Conservation (phyloP, 345 rosid genomes). For the thale cress (Arabidopsis thaliana) region DNA sequence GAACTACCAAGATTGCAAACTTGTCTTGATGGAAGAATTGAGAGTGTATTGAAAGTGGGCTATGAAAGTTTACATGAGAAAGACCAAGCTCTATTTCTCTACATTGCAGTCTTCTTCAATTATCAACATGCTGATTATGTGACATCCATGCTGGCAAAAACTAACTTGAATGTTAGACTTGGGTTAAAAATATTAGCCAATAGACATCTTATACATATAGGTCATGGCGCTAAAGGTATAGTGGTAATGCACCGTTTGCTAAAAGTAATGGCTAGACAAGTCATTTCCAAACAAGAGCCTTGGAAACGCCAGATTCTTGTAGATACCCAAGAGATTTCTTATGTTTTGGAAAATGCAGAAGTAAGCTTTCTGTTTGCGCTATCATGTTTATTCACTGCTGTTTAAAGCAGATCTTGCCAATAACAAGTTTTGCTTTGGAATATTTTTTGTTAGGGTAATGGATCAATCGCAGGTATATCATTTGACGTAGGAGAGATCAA, state of each 20-base stretch:
- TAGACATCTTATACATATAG: neutral
- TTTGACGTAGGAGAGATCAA: neutral
- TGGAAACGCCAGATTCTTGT: constrained; percentile 28
- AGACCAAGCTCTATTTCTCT: constrained; percentile 34
- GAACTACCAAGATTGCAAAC: neutral
- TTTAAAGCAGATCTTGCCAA: neutral
- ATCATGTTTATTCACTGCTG: neutral
- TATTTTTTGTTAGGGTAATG: neutral
- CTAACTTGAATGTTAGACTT: neutral
- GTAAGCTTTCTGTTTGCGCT: neutral
- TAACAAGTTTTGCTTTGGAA: neutral
- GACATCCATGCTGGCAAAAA: neutral
- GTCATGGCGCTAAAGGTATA: neutral
- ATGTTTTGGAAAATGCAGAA: constrained; percentile 4
- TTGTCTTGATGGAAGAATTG: neutral
- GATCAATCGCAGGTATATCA: constrained; percentile 16
- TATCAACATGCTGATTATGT: neutral
- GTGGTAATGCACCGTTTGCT: constrained; percentile 39
- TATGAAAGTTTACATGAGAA: constrained; percentile 32
- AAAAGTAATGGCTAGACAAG: constrained; percentile 36
- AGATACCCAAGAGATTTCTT: constrained; percentile 23
- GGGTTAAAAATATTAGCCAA: neutral
- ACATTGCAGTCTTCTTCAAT: constrained; percentile 35
- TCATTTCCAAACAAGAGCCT: constrained; percentile 23
- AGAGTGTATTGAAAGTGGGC: constrained; percentile 22